phyloP scores from a whole-genome alignment of 2,329 filamentous ascomycete species.

The Zopfia rhizophila region DNA sequence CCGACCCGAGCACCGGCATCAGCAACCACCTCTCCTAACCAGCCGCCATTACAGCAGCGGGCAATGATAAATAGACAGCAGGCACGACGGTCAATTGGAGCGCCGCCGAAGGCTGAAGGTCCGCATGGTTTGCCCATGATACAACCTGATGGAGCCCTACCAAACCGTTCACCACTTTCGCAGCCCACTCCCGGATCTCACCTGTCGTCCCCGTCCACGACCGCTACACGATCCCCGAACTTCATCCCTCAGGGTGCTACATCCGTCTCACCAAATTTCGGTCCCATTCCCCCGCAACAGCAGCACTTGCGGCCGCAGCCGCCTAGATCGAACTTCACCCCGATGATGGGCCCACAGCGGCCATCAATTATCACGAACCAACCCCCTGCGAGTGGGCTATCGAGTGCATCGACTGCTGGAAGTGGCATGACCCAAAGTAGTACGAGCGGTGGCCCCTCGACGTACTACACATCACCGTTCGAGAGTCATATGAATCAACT shows the following conservation, averaged over 20 bases:
- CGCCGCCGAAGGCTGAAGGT: conserved; percentile 76
- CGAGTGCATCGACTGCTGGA: conserved; percentile 47
- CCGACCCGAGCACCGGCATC: conserved; percentile 67
- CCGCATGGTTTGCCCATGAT: conserved; percentile 53
- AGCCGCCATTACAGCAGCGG: conserved; percentile 78
- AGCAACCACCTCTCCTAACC: conserved; percentile 62
- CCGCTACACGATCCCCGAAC: conserved; percentile 68
- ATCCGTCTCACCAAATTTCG: conserved; percentile 70
- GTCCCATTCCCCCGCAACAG: conserved; percentile 62
- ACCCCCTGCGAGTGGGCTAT: conserved; percentile 46
- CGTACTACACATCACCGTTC: conserved; percentile 86
- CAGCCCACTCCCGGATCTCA: conserved; percentile 87
- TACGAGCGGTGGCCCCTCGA: conserved; percentile 51
- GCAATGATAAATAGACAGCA: conserved; percentile 84
- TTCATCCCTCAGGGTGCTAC: conserved; percentile 67
- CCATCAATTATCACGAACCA: conserved; percentile 50
- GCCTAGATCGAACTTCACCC: conserved; percentile 59
- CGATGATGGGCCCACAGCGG: conserved; percentile 54
- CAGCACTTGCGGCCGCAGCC: conserved; percentile 58
- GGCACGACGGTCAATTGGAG: conserved; percentile 75
- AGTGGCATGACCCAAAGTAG: conserved; percentile 50
- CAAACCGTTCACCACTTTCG: conserved; percentile 73
- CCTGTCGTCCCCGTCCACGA: conserved; percentile 70
- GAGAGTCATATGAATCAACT: conserved; percentile 96
- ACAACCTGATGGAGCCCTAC: conserved; percentile 52